phyloP scores from a whole-genome alignment of 371 early-diverging fungal species.

The Saksenaea oblongispora region DNA sequence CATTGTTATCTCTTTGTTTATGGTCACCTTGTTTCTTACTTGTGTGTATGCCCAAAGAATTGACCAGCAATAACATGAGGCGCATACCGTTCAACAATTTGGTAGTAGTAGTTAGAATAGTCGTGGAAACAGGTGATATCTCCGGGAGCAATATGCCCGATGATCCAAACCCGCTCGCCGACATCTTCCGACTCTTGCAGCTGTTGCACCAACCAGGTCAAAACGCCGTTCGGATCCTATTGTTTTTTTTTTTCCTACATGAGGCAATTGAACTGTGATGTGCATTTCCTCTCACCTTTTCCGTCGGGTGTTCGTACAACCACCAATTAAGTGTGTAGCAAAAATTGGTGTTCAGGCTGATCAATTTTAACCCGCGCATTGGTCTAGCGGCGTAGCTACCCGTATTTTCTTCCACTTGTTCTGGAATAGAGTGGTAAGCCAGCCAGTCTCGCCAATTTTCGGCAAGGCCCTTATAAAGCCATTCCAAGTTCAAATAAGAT shows the following conservation, averaged over 20 bases:
- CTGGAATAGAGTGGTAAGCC: constrained; percentile 17
- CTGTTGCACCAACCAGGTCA: constrained; percentile 53
- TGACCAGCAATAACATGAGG: constrained; percentile 63
- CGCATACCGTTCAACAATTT: constrained; percentile 58
- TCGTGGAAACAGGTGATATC: constrained; percentile 57
- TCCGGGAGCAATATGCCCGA: constrained; percentile 61
- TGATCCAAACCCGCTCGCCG: constrained; percentile 59
- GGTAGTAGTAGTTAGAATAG: constrained; percentile 59
- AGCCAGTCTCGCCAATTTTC: constrained; percentile 60
- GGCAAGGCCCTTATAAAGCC: constrained; percentile 52
- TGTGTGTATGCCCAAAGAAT: constrained; percentile 66
- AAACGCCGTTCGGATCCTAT: constrained; percentile 54
- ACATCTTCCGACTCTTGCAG: constrained; percentile 57
- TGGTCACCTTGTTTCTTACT: constrained; percentile 17
- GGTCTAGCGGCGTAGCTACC: constrained; percentile 55
- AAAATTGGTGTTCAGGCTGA: constrained; percentile 67
- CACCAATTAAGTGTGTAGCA: constrained; percentile 63
- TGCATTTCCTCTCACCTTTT: constrained; percentile 20
- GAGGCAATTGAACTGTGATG: not conserved
- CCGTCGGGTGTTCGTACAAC: constrained; percentile 37
- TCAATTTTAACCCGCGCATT: constrained; percentile 47
- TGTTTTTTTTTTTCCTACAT: constrained; percentile 11
- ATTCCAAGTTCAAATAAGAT: constrained; percentile 33
- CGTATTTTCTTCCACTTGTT: constrained; percentile 33
- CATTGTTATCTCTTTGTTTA: not conserved